Percentiles rank a stretch among this genome's conserved stretches.
phyloP scores from a whole-genome alignment of 176 grass and related monocot species.

The Areca catechu region DNA sequence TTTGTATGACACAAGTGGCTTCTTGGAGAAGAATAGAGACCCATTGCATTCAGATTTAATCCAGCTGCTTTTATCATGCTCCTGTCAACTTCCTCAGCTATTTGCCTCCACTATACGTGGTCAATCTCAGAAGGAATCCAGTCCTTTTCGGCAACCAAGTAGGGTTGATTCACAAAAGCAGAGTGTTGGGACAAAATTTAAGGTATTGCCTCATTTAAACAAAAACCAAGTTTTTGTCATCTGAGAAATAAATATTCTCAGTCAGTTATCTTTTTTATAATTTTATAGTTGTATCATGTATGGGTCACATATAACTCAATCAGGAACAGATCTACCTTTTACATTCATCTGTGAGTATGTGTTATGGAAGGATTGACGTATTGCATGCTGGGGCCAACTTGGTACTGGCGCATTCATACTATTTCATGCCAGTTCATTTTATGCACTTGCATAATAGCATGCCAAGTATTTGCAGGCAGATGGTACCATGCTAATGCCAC shows the following conservation, averaged over 20 bases:
- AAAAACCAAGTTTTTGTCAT: background rate
- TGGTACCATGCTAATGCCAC: too few species aligned
- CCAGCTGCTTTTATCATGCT: slow-evolving; percentile 57
- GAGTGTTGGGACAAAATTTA: slow-evolving; percentile 76
- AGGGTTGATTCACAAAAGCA: slow-evolving; percentile 58
- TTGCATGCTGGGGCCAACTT: too few species aligned
- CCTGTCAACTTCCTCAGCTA: slow-evolving; percentile 51
- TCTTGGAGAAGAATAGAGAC: slow-evolving; percentile 97
- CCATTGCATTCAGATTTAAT: slow-evolving; percentile 52
- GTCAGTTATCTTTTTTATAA: too few species aligned
- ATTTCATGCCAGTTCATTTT: too few species aligned
- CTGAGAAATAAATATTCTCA: background rate
- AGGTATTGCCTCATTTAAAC: slow-evolving; percentile 38
- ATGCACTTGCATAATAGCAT: too few species aligned
- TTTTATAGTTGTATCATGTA: too few species aligned
- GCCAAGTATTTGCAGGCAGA: too few species aligned
- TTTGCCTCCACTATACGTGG: slow-evolving; percentile 55
- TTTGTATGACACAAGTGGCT: slow-evolving; percentile 66
- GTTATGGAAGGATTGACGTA: too few species aligned
- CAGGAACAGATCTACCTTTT: too few species aligned
- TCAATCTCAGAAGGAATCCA: slow-evolving; percentile 54
- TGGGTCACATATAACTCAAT: too few species aligned
- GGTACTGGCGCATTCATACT: too few species aligned
- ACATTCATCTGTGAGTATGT: too few species aligned
- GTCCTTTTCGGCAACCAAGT: slow-evolving; percentile 27